Evolutionary conservation across 371 early-diverging fungal genomes (phyloP).

Genomic region (Dentiscutata heterogama): DNA sequence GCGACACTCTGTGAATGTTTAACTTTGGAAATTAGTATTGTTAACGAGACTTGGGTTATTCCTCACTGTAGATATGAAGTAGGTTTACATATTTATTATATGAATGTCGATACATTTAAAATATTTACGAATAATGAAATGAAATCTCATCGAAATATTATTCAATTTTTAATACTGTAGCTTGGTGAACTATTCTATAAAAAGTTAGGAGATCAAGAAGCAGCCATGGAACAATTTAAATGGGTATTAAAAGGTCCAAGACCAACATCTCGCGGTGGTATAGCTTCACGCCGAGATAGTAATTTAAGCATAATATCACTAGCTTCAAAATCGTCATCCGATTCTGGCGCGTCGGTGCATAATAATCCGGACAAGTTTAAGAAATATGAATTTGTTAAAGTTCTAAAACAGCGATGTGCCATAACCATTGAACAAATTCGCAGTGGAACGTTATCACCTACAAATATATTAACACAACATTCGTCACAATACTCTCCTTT

Average conservation of each 20-base stretch:
- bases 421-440: conserved; percentile 54
- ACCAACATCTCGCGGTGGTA: conserved; percentile 16
- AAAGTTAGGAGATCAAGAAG: conserved; percentile 51
- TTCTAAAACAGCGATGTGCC: conserved; percentile 51
- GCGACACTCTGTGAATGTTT: conserved; percentile 53
- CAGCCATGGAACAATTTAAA: conserved; percentile 55
- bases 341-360: background rate
- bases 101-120: background rate
- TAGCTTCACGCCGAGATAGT: conserved; percentile 22
- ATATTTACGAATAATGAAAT: background rate
- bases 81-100: background rate
- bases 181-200: conserved; percentile 55
- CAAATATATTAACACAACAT: conserved; percentile 8
- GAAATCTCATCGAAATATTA: background rate
- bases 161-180: conserved; percentile 35
- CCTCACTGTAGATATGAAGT: conserved; percentile 58
- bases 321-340: background rate
- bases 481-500: background rate
- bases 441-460: conserved; percentile 26
- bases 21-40: conserved; percentile 50
- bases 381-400: conserved; percentile 55
- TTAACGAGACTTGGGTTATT: conserved; percentile 57
- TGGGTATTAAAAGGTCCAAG: conserved; percentile 57
- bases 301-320: conserved; percentile 26
- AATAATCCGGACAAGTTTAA: conserved; percentile 54